Base-by-base conservation (phyloP, 2,329 filamentous ascomycete genomes). In the Orbilia javanica region DNA sequence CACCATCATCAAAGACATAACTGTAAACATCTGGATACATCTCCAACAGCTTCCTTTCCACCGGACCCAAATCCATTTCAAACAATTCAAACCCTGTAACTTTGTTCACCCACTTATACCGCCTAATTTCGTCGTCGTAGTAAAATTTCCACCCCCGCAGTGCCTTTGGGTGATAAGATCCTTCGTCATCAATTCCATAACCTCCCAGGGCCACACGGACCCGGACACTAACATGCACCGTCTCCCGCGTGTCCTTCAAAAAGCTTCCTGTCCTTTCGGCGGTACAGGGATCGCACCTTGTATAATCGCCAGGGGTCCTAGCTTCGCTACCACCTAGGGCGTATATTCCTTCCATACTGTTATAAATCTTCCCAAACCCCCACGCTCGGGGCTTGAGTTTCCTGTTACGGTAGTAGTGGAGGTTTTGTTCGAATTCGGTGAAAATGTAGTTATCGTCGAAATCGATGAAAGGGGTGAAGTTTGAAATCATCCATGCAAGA, bases 401-500 rank as follows among this genome's bases (percentile, higher is more conserved):
- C 18, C 27, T 52, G 25, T 67, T 60, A 29, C 34, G 50, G 29
- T 78, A 78, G 29, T 78, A 72, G 0, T 25, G 48, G 20, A 57
- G 42, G 20, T 78, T 78, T 50, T 78, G 70, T 25, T 78, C 74
- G 25, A 71, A 66, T 46, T 71, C 68, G 13, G 64, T 55, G 20
- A 52, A 69, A 15, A 78, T 78, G 31, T 71, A 71, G 25, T 29
- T 27, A 48, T 78, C 74, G 11, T 72, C 67, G 36, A 78, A 78
- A 34, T 78, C 74, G 13, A 78, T 36, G 46, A 78, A 72, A 1
- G 66, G 74, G 8, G 67, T 46, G 20, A 78, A 50, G 25, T 71
- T 78, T 4, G 67, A 71, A 3, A 78, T 62, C 74, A 78, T 78
- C 74, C 74, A 78, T 6, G 74, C 74, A 13, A 78, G 67, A 34